Conservation (phyloP, 202 grass and related monocot species). For the Digitaria exilis region DNA sequence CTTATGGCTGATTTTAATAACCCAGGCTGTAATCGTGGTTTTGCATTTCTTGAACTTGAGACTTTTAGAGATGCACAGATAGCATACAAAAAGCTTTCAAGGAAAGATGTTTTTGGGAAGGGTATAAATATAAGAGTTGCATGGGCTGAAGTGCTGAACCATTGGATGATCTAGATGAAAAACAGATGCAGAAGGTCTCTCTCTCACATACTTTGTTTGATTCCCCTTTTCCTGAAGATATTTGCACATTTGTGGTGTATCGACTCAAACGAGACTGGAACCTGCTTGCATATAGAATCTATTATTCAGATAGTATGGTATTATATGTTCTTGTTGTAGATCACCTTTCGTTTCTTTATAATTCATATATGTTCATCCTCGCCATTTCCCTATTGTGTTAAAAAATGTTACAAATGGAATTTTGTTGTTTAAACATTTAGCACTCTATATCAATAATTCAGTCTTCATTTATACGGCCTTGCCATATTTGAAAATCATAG, state of each 20-base stretch:
- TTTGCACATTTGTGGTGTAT: not conserved
- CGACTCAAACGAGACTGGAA: not conserved
- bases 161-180: slow-evolving; percentile 54
- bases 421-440: not conserved
- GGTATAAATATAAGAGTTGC: slow-evolving; percentile 49
- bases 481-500: not conserved
- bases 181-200: slow-evolving; percentile 28
- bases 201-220: not conserved
- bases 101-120: slow-evolving; percentile 54
- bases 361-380: not conserved
- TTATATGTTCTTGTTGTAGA: no score
- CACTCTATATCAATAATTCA: not conserved
- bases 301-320: not conserved
- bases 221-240: not conserved
- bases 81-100: slow-evolving; percentile 64
- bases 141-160: slow-evolving; percentile 68
- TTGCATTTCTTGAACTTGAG: slow-evolving; percentile 73
- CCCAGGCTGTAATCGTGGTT: slow-evolving; percentile 56
- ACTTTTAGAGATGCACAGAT: slow-evolving; percentile 62
- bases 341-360: not conserved
- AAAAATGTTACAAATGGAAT: not conserved
- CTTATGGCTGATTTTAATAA: slow-evolving; percentile 49
- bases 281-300: not conserved
- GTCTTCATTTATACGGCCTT: not conserved
- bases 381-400: not conserved